Base-by-base conservation (phyloP, 305 asterid species). In the Solanum hybrid region DNA sequence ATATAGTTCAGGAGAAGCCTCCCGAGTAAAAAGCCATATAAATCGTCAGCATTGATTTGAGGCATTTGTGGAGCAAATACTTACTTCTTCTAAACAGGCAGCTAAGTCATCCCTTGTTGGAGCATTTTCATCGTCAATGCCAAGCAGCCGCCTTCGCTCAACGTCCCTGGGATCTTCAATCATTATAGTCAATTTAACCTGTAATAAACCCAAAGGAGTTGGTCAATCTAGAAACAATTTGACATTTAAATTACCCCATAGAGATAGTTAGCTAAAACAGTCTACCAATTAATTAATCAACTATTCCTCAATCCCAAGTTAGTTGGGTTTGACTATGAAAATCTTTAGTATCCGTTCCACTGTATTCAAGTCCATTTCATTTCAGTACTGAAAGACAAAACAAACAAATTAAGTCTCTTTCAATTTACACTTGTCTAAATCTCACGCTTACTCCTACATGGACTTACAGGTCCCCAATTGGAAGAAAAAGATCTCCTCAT, bases 81-180 rank as follows among this genome's bases (percentile, higher is more conserved):
- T 90, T 91, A 97, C 99, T 90, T 97, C 97, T 51, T 95, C 99
- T 90, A 97, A 92, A 89, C 91, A 95, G 86, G 92, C 94, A 5
- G 96, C 99, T 60, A 97, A 93, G 90, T 97, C 99, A 9, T 97
- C 99, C 91, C 99, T 94, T 1, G 98, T 95, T 69, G 99, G 99
- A 78, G 98, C 98, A 92, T 91, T 93, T 90, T 95, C 98, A 88
- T 96, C 98, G 79, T 96, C 98, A 80, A 97, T 96, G 87, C 99
- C 99, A 75, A 97, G 98, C 89, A 97, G 92, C 93, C 99, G 95
- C 94, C 91, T 94, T 90, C 99, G 92, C 93, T 97, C 99, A n/a
- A 96, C 97, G 38, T 97, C 99, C 92, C 99, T 94, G 36, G 98
- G 99, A 84, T 97, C 99, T 94, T 97, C 99, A 75, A 96, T 97